Evolutionary conservation across 1,284 basidiomycete genomes (phyloP), one percentile per base, ranked within the genome.

Genomic region (Fomitopsis schrenkii): DNA sequence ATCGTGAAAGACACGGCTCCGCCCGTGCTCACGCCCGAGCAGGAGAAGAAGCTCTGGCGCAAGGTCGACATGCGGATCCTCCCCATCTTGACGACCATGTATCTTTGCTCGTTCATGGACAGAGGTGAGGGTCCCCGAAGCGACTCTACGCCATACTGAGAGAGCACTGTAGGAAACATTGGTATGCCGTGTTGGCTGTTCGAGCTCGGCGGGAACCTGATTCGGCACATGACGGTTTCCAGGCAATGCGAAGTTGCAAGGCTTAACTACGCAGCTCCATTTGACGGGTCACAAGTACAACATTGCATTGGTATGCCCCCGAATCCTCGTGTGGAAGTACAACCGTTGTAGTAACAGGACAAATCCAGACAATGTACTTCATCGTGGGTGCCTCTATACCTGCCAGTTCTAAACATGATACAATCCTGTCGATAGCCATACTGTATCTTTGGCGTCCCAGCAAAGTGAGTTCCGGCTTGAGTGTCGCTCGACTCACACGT

Each of bases 171-270:
- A 54, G 35, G 35, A 3, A 54, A 54, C 28, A 40, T 50, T 50
- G 52, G 35, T 54, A 22, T 30, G 50, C 33, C 12, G 7, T 6
- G 17, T 46, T 19, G 4, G n/a, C n/a, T 5, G 17, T 19, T 10
- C 38, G 14, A 14, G 38, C 3, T 15, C 14, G 6, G 12, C 38
- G 14, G 10, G 35, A 22, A 22, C 22, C 22, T 12, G 7, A 36
- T 36, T 6, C 35, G 35, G 6, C 7, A 36, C 19, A 48, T n/a
- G 46, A 12, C 10, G 9, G 4, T 9, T n/a, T 15, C 15, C 33
- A 87, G 87, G 86, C 41, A 90, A 89, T 65, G 87, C 88, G 1
- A 85, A 80, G 65, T 74, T 90, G 5, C 84, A 88, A 64, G 87
- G 88, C 0, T 70, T 88, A 2, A 67, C 71, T 6, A 79, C 73